Base-by-base conservation (phyloP, 306 rosid species). In the Oemleria cerasiformis region DNA sequence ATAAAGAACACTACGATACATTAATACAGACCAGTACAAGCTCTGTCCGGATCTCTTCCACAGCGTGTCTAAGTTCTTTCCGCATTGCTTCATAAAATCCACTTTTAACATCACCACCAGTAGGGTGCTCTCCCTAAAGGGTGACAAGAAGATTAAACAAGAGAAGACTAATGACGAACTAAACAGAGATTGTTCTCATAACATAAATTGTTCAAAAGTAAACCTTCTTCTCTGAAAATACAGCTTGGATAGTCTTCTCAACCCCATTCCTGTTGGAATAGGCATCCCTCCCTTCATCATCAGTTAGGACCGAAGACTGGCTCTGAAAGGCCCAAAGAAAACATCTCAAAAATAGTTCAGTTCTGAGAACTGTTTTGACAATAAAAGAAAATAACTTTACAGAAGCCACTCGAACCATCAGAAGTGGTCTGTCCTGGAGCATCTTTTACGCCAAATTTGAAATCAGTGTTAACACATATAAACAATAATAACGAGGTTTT, bases 221-320 rank as follows among this genome's bases (percentile, higher is more conserved):
- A 60, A 95, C 97, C 96, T 88, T 88, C 67, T 82, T 89, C 64
- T 82, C 91, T 12, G 88, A 72, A 85, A 75, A 79, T 74, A 75
- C 86, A 48, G 88, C 54, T 71, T 73, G 85, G 60, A 65, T 76
- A 62, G 84, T 88, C 82, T 71, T 81, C 75, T 81, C 92, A 66
- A 39, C 69, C 77, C 86, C 92, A 80, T 60, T 76, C 77, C 80
- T 82, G 70, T 81, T 75, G 63, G 80, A 64, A 61, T 62, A 78
- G 70, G 77, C 80, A 74, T 80, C 85, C 87, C 72, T 83, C 68
- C 91, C 96, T 78, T 91, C 95, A 75, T 95, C 99, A 71, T 91
- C 95, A 4, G 95, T 91, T 68, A 91, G 81, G 77, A 91, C 88
- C 14, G 95, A 94, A 61, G 99, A 91, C 41, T 89, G 96, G 81